A percentile compares a stretch with the other conserved stretches of the same genome.
Conservation (phyloP, 805 yeast genomes). For the Starmera pachycereana region DNA sequence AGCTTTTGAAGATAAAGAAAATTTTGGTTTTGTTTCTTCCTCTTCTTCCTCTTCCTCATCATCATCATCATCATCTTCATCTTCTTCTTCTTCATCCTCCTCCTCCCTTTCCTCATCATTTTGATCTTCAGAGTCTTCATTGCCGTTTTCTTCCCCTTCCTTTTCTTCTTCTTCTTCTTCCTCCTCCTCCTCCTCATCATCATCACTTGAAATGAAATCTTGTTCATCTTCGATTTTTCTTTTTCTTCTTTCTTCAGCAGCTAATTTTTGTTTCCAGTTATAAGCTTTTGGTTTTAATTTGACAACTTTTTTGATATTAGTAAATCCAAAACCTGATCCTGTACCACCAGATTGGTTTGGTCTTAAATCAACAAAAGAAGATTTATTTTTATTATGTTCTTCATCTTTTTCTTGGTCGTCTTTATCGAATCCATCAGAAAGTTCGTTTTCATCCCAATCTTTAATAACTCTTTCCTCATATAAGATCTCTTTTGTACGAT, state of each 20-base stretch:
- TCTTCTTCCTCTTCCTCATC: constrained; percentile 23
- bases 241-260: constrained; percentile 32
- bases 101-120: constrained; percentile 21
- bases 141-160: constrained; percentile 19
- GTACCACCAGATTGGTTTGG: constrained; percentile 50
- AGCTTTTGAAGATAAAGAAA: constrained; percentile 39
- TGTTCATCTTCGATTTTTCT: constrained; percentile 44
- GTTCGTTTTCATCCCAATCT: constrained; percentile 43
- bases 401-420: constrained; percentile 16
- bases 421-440: constrained; percentile 15
- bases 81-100: constrained; percentile 23
- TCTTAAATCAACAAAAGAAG: constrained; percentile 60
- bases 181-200: constrained; percentile 11
- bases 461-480: constrained; percentile 60
- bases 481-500: constrained; percentile 46
- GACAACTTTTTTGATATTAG: constrained; percentile 39
- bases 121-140: constrained; percentile 13
- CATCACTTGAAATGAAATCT: constrained; percentile 39
- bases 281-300: constrained; percentile 42
- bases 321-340: constrained; percentile 65
- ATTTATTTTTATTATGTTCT: constrained; percentile 10
- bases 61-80: constrained; percentile 23
- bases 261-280: constrained; percentile 62
- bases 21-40: constrained; percentile 22
- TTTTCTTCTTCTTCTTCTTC: constrained; percentile 16